Conservation (phyloP, 1,139 yeast species). For the Magnusiomyces suaveolens region DNA sequence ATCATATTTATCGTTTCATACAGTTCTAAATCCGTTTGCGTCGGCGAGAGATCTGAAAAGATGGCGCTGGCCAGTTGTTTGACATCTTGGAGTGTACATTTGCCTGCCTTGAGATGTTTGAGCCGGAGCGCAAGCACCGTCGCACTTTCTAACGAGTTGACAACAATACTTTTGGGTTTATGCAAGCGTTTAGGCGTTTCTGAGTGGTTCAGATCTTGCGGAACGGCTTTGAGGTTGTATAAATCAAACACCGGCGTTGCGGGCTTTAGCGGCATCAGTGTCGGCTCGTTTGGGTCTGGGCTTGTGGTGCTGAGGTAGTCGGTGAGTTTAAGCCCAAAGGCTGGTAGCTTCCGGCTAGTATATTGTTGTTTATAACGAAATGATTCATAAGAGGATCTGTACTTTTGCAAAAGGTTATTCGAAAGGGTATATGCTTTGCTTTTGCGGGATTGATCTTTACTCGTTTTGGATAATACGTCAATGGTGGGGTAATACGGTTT, state of each 20-base stretch:
- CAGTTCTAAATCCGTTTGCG: not conserved
- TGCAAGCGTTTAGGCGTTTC: not conserved
- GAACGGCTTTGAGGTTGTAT: not conserved
- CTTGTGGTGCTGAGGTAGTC: not conserved
- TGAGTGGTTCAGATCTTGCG: not conserved
- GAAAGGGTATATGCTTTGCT: too few relatives aligned
- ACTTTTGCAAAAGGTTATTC: too few relatives aligned
- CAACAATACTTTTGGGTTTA: not conserved
- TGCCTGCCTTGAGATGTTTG: slow-evolving; percentile 4
- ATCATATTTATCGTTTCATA: not conserved
- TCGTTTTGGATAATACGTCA: too few relatives aligned
- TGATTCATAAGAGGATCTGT: too few relatives aligned
- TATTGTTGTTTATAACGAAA: not conserved
- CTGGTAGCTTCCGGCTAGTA: not conserved
- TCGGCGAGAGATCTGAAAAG: not conserved
- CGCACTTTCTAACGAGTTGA: slow-evolving; percentile 5
- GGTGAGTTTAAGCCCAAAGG: not conserved
- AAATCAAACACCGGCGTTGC: not conserved
- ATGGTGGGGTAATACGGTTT: too few relatives aligned
- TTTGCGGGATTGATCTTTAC: too few relatives aligned
- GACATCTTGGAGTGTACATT: not conserved
- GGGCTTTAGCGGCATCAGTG: not conserved
- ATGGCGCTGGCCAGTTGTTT: slow-evolving; percentile 1
- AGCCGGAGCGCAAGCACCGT: slow-evolving; percentile 9
- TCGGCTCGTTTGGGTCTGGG: not conserved